Base-by-base conservation (phyloP, 2,329 filamentous ascomycete genomes). In the Claviceps capensis region DNA sequence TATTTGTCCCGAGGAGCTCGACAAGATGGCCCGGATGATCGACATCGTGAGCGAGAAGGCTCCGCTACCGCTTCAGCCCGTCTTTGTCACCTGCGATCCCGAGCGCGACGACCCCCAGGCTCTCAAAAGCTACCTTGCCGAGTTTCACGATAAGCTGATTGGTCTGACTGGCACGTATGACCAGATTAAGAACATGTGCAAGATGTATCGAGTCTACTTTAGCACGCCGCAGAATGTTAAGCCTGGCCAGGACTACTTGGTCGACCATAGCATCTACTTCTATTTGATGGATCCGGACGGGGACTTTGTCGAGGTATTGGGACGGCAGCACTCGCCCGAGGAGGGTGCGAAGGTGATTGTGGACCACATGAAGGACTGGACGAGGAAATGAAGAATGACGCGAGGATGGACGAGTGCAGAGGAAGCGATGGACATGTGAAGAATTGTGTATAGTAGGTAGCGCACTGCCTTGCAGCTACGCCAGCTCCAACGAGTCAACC, bases 191-290 rank as follows among this genome's bases (percentile, higher is more conserved):
- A 77, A 85, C 57, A 83, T 94, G 52, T 98, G 93, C 76, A 97
- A 95, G 74, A 85, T 85, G 59, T 98, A 97, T 69, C 78, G 93
- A 19, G 93, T 98, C 51, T 98, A 98, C 72, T 98, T 98, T 63
- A 93, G 86, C 64, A 98, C 93, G 47, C 93, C 93, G 37, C 76
- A 81, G 60, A 79, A 89, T 57, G 87, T 97, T 52, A 85, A 90
- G 74, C 85, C 89, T 1, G 93, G 91, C 1, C 86, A 96, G 74
- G 93, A 98, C 69, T 98, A 98, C 66, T 70, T 98, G 61, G 93
- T 98, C 13, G 93, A 98, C 68, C 93, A 98, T 72, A 96, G 89
- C 68, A 98, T 98, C 60, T 98, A 98, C 75, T 98, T 98, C 63
- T 98, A 98, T 69, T 72, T 98, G 59, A 98, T 98, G 93, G 93